A percentile compares a stretch with the other conserved stretches of the same genome.
Conservation (phyloP, 1,284 basidiomycete species). For the Leccinum pachyderme region DNA sequence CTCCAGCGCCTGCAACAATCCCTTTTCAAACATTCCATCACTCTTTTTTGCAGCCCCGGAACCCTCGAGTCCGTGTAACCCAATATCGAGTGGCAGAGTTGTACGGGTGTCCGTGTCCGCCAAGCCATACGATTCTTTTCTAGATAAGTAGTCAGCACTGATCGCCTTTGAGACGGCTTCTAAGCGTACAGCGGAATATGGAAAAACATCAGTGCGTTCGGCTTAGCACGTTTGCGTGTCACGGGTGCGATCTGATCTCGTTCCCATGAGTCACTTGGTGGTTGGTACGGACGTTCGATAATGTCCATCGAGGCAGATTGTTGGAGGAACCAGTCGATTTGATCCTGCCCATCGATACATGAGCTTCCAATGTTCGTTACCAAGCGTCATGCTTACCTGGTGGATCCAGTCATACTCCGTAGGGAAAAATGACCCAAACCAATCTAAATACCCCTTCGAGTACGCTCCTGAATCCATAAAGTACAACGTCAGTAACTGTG, state of each 20-base stretch:
- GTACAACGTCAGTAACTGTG: conserved; percentile 86
- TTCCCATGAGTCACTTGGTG: conserved; percentile 67
- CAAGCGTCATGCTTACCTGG: conserved; percentile 37
- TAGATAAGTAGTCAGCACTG: conserved; percentile 23
- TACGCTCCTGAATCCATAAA: conserved; percentile 91
- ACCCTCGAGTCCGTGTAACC: conserved; percentile 57
- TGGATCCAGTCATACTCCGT: conserved; percentile 83
- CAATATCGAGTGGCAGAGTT: conserved; percentile 63
- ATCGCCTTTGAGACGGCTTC: conserved; percentile 5
- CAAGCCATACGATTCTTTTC: conserved; percentile 58
- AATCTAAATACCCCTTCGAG: conserved; percentile 55
- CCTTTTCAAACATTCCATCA: conserved; percentile 81
- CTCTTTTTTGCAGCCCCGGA: conserved; percentile 68
- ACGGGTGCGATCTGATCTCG: conserved; percentile 57
- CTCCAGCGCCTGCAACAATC: conserved; percentile 64
- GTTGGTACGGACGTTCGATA: conserved; percentile 78
- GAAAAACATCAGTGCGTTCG: conserved; percentile 93
- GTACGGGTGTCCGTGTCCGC: conserved; percentile 60
- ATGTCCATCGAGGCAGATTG: conserved; percentile 69
- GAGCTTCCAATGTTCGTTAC: not conserved
- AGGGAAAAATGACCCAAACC: conserved; percentile 58
- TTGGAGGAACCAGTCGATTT: conserved; percentile 87
- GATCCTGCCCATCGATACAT: conserved; percentile 41
- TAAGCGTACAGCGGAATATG: conserved; percentile 84
- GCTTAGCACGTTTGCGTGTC: conserved; percentile 70